phyloP scores from a whole-genome alignment of 2,329 filamentous ascomycete species.

The Colletotrichum sp. region DNA sequence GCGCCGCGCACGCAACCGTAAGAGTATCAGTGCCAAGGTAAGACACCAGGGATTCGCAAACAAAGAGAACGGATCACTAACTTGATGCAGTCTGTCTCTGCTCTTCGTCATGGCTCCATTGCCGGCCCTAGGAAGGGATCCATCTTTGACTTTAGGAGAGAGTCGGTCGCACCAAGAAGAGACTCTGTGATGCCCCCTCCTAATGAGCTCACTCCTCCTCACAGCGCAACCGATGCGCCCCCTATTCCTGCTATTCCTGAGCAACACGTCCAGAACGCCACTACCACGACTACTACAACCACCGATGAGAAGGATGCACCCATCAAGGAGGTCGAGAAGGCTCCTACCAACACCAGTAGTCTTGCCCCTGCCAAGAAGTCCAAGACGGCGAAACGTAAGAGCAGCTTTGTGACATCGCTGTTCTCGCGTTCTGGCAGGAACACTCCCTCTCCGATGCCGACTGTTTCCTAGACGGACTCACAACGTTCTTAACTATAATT shows the following conservation, averaged over 20 bases:
- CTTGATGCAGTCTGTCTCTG: not conserved
- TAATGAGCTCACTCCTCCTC: slow-evolving; percentile 14
- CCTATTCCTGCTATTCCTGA: slow-evolving; percentile 11
- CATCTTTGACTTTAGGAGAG: slow-evolving; percentile 16
- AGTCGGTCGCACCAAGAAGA: not conserved
- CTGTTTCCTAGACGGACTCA: not conserved
- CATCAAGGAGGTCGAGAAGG: slow-evolving; percentile 9
- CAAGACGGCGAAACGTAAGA: slow-evolving; percentile 14
- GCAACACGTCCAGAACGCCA: not conserved
- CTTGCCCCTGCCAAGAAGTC: not conserved
- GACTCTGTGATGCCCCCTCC: not conserved
- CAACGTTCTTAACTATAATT: not conserved
- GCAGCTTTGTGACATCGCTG: slow-evolving; percentile 11
- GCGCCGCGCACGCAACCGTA: slow-evolving; percentile 28
- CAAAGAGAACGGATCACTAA: not conserved
- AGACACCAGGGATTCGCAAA: not conserved
- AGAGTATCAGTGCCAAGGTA: slow-evolving; percentile 42
- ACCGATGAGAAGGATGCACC: slow-evolving; percentile 4
- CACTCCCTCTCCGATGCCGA: not conserved
- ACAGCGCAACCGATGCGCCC: slow-evolving; percentile 16
- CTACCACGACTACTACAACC: not conserved
- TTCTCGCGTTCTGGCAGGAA: slow-evolving; percentile 11
- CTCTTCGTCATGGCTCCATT: slow-evolving; percentile 15
- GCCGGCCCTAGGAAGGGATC: slow-evolving; percentile 9
- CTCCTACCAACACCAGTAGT: not conserved